Evolutionary conservation across 176 grass and related monocot species (phyloP), one percentile per base, ranked within the genome.

Genomic region (Coix lacrymajobi): DNA sequence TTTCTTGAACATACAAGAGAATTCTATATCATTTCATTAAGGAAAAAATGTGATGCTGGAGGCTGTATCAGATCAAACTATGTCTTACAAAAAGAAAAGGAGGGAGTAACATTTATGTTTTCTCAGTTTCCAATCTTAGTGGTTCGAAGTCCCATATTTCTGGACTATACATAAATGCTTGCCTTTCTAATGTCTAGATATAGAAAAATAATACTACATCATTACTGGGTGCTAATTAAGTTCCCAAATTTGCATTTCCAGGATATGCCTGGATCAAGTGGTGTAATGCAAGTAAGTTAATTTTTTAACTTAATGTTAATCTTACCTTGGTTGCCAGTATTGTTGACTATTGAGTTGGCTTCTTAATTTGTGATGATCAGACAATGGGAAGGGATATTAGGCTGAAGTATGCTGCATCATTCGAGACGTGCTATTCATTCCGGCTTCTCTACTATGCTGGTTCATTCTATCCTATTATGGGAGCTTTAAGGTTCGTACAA

Each of bases 231-330:
- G 41, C 49, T 72, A 76, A 84, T 62, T 74, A 78, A n/a, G 71
- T 33, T 25, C 29, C 31, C 56, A 63, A 85, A 79, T 68, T 84
- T 84, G 14, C 46, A 24, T 82, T 97, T 89, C 46, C 86, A 98
- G 95, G 95, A 98, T 88, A 85, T 98, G 90, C 95, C 95, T 60
- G 93, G 2, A 87, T 98, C 95, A 86, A 98, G 92, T 81, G 95
- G 95, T 70, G 76, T 98, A 80, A 98, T 98, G 95, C 92, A 94
- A 91, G 95, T 98, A 94, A 80, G 88, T 76, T 14, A 33, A 66
- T 72, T 26, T 78, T 78, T 1, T 49, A 45, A n/a, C 4, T 33
- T 77, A 46, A n/a, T 56, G 49, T 85, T 86, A n/a, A 71, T 82
- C 24, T 69, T 61, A 63, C 14, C 37, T 70, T 32, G 43, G 78